Conservation (phyloP, 257 asterid species). For the Petunia axillaris region DNA sequence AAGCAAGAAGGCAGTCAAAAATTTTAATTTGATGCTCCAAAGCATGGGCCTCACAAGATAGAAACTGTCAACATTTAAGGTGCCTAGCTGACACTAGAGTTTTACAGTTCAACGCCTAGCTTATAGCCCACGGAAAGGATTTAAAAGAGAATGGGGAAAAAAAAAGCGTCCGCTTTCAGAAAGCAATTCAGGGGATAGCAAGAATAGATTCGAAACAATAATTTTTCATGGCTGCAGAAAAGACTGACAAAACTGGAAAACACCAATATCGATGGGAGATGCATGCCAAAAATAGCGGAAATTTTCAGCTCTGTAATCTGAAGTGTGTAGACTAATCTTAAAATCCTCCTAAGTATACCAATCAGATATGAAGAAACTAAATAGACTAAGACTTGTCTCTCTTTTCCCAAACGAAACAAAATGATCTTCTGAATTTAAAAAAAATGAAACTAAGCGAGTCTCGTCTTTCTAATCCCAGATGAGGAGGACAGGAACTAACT, state of each 20-base stretch:
- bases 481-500: neutral
- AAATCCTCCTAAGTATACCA: neutral
- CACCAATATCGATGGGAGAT: neutral
- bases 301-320: neutral
- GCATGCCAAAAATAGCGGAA: neutral
- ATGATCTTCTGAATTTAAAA: neutral
- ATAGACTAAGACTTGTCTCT: neutral
- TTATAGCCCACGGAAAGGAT: neutral
- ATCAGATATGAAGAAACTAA: conserved; percentile 11
- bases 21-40: neutral
- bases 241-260: neutral
- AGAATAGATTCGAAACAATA: neutral
- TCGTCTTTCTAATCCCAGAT: neutral
- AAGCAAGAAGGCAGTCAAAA: neutral
- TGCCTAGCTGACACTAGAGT: neutral
- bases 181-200: neutral
- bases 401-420: neutral
- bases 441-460: neutral
- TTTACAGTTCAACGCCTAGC: neutral
- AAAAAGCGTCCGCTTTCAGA: neutral
- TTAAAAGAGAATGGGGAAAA: neutral
- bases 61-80: neutral
- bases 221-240: neutral
- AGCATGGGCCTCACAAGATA: neutral
- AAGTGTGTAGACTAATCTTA: neutral